phyloP scores from a whole-genome alignment of 306 rosid genomes.

The Calophaca sinica region DNA sequence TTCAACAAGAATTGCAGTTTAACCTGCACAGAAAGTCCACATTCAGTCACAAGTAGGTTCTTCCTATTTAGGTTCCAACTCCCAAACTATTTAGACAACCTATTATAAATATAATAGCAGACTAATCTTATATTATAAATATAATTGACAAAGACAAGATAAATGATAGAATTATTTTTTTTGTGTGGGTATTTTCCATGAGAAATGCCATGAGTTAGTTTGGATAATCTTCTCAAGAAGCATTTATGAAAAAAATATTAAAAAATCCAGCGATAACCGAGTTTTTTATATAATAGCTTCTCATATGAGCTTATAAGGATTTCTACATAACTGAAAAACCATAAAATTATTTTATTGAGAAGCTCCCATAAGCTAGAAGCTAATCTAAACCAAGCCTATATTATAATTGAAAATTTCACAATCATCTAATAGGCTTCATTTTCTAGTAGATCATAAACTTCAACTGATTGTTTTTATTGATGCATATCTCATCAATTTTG shows the following conservation, averaged over 20 bases:
- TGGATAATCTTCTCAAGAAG: too few species aligned
- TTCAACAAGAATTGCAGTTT: conserved; percentile 95
- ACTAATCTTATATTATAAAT: too few species aligned
- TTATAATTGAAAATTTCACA: too few species aligned
- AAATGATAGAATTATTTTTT: background rate
- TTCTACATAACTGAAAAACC: background rate
- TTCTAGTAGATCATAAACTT: conserved; percentile 23
- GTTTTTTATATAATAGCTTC: too few species aligned
- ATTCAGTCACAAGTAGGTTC: conserved; percentile 37
- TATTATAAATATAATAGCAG: too few species aligned
- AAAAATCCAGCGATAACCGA: too few species aligned
- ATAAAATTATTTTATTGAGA: background rate
- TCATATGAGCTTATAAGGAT: too few species aligned
- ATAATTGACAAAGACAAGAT: background rate
- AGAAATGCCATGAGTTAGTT: background rate
- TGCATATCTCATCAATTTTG: conserved; percentile 55
- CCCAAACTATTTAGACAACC: too few species aligned
- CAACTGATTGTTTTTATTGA: conserved; percentile 42
- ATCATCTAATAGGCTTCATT: too few species aligned
- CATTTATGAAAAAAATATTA: too few species aligned
- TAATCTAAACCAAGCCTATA: background rate
- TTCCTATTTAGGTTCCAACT: too few species aligned
- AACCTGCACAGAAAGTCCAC: conserved; percentile 60
- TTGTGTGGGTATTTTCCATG: conserved; percentile 22
- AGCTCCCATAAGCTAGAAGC: background rate